phyloP scores from a whole-genome alignment of 768 basidiomycete species.

The Mycena amicta region DNA sequence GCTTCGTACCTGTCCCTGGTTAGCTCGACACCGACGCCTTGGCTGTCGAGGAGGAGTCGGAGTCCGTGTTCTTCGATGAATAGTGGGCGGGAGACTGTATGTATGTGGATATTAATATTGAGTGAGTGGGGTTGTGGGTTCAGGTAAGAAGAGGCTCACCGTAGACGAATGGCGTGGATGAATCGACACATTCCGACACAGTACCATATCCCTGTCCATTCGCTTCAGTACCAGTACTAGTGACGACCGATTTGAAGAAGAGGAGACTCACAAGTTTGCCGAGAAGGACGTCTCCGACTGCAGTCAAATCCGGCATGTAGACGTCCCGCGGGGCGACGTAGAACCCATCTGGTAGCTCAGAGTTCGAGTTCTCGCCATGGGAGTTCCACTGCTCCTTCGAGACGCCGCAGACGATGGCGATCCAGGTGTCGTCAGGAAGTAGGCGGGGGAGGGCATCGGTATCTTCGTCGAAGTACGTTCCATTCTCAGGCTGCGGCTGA shows the following conservation, averaged over 20 bases:
- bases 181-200: constrained; percentile 77
- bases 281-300: constrained; percentile 71
- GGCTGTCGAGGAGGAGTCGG: constrained; percentile 58
- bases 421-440: constrained; percentile 72
- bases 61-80: constrained; percentile 84
- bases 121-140: no score
- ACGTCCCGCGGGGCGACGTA: constrained; percentile 76
- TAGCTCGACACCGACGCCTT: constrained; percentile 73
- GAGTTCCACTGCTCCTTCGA: constrained; percentile 56
- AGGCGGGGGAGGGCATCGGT: constrained; percentile 41
- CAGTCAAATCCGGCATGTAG: constrained; percentile 83
- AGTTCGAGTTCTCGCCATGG: constrained; percentile 19
- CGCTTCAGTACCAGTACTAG: no score
- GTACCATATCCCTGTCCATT: constrained; percentile 89
- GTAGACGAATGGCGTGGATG: constrained; percentile 77
- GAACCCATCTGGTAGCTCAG: constrained; percentile 68
- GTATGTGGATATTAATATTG: neutral
- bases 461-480: constrained; percentile 19
- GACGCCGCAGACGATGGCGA: constrained; percentile 78
- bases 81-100: constrained; percentile 69
- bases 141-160: constrained; percentile 51
- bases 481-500: neutral
- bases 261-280: constrained; percentile 68
- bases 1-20: constrained; percentile 64
- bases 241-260: no score